Conservation (phyloP, 495 filamentous ascomycete genomes). For the Penicillium lagena region DNA sequence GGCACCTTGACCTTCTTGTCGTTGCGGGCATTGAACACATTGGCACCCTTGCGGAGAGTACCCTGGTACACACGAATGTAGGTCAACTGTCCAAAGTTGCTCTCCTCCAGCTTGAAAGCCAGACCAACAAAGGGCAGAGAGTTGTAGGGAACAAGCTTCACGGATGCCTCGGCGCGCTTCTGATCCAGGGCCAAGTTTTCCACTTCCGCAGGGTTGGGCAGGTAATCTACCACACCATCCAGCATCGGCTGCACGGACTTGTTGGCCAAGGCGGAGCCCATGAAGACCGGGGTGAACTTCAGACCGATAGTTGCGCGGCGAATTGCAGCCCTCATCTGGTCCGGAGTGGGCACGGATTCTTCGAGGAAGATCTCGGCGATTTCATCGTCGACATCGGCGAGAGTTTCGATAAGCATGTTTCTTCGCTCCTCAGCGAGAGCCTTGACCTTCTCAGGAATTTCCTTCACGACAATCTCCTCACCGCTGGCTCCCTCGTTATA, state of each 20-base stretch:
- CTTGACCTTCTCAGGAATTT: conserved; percentile 72
- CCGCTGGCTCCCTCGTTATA: conserved; percentile 84
- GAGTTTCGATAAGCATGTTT: conserved; percentile 80
- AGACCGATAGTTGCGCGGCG: conserved; percentile 77
- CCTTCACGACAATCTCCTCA: conserved; percentile 60
- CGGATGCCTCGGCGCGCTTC: conserved; percentile 66
- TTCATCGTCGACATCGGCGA: conserved; percentile 97
- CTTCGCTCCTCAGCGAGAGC: conserved; percentile 72
- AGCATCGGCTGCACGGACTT: conserved; percentile 96
- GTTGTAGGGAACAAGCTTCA: conserved; percentile 87
- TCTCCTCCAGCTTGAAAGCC: conserved; percentile 98
- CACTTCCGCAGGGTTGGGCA: conserved; percentile 89
- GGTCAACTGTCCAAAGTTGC: conserved; percentile 96
- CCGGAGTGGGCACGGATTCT: conserved; percentile 64
- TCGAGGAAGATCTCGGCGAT: conserved; percentile 96
- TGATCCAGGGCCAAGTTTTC: conserved; percentile 85
- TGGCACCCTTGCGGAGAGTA: conserved; percentile 74
- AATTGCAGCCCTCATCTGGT: conserved; percentile 86
- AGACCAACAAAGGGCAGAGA: conserved; percentile 90
- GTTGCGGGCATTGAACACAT: conserved; percentile 88
- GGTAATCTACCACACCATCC: conserved; percentile 92
- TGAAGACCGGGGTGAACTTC: conserved; percentile 94
- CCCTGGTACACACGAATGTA: conserved; percentile 99
- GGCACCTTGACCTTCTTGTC: conserved; percentile 97
- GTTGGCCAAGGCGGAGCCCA: conserved; percentile 93